These are phyloP conservation scores for Hymenoscyphus linearis DNA, from an alignment of 2,329 filamentous ascomycete species.

Conservation along the genomic window DNA sequence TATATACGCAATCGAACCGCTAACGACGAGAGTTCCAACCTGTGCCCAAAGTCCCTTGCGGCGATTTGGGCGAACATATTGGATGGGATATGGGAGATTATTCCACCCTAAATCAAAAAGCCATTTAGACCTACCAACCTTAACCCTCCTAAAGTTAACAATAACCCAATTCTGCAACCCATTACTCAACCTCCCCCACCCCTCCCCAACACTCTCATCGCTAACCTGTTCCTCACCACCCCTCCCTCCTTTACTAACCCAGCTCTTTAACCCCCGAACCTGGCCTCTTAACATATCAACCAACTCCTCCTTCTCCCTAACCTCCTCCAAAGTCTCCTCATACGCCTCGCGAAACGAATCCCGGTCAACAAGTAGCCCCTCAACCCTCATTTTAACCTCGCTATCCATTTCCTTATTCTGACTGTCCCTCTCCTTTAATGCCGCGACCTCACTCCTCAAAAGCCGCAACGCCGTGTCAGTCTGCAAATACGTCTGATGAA, in stretches of 20 bases:
- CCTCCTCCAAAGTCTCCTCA: slow-evolving; percentile 42
- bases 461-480: slow-evolving; percentile 49
- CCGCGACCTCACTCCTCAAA: slow-evolving; percentile 44
- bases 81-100: neutral
- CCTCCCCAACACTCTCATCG: slow-evolving; percentile 61
- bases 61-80: neutral
- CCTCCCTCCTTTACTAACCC: slow-evolving; percentile 62
- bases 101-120: neutral
- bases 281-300: slow-evolving; percentile 51
- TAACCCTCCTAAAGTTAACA: slow-evolving; percentile 59
- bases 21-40: neutral
- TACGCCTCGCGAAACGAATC: slow-evolving; percentile 42
- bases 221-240: slow-evolving; percentile 54
- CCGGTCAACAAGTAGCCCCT: slow-evolving; percentile 27
- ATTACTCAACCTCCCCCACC: slow-evolving; percentile 57
- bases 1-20: neutral
- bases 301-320: slow-evolving; percentile 51
- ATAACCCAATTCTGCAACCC: slow-evolving; percentile 72
- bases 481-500: slow-evolving; percentile 48
- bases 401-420: slow-evolving; percentile 18
- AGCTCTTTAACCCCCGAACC: slow-evolving; percentile 64
- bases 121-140: slow-evolving; percentile 36
- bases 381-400: slow-evolving; percentile 28
- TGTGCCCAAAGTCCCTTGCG: neutral
- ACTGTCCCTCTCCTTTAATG: slow-evolving; percentile 44